Conservation (phyloP, 305 asterid species). For the Fraxinus ornus region DNA sequence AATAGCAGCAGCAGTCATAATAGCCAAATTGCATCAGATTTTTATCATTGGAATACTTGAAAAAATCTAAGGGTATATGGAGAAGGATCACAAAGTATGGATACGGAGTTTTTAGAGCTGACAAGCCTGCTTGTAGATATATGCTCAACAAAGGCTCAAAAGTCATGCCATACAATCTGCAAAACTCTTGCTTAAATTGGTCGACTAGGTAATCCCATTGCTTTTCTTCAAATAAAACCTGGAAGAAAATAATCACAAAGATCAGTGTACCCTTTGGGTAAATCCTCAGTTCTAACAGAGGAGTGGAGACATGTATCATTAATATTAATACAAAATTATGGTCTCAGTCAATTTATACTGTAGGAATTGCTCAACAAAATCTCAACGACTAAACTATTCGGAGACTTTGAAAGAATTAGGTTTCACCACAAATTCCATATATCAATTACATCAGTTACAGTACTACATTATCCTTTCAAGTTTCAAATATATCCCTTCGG, state of each 20-base stretch:
- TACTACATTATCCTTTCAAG: neutral
- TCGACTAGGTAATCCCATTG: slow-evolving; percentile 92
- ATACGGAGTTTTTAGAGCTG: slow-evolving; percentile 98
- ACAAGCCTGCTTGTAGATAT: slow-evolving; percentile 94
- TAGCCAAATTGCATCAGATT: no score
- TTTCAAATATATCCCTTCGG: neutral
- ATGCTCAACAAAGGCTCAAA: slow-evolving; percentile 85
- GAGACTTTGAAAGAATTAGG: neutral
- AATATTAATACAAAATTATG: slow-evolving; percentile 2
- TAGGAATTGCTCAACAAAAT: neutral
- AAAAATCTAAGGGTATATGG: neutral
- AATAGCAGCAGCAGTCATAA: neutral
- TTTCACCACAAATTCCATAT: neutral
- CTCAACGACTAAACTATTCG: slow-evolving; percentile 15
- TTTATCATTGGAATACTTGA: slow-evolving; percentile 5
- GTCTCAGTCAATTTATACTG: neutral
- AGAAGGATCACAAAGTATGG: slow-evolving; percentile 33
- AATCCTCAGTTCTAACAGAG: neutral
- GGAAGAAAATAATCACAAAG: slow-evolving; percentile 25
- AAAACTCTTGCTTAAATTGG: slow-evolving; percentile 95
- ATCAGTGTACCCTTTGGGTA: slow-evolving; percentile 8
- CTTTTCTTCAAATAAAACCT: slow-evolving; percentile 82
- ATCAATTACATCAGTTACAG: neutral
- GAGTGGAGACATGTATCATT: neutral
- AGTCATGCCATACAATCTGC: slow-evolving; percentile 94